Evolutionary conservation across 495 filamentous ascomycete genomes (phyloP), one percentile per base, ranked within the genome.

Genomic region (Trypethelium eluteriae): DNA sequence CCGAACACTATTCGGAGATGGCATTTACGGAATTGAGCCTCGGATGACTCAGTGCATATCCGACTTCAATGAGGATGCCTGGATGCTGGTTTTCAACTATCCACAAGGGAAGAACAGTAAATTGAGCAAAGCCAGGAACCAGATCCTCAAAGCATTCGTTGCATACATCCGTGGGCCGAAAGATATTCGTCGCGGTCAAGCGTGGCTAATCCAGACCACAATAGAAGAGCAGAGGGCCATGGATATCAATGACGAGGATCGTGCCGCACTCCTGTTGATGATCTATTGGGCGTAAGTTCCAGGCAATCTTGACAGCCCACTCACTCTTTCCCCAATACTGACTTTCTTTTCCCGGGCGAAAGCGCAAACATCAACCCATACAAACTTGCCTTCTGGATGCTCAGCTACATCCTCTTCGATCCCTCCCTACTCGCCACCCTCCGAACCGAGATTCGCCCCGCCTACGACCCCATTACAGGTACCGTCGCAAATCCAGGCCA

Each of bases 321-420:
- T 32, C 14, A 46, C 36, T 53, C 18, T 4, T n/a, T 46, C 44
- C 9, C 18, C 50, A 12, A 61, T 16, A 2, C 34, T 71, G 66
- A 11, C 38, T 64, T 11, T 39, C 66, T 14, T 46, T 36, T 38
- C 62, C 62, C 18, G 38, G 9, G 2, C 18, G 14, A 16, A 11
- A 18, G 49, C 5, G 49, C 49, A 1, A 53, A 72, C 63, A 72
- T 71, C 35, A 76, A 77, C 57, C 68, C 72, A 2, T 68, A 72
- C 32, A 71, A 72, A 47, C 64, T 67, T 0, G 63, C 71, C n/a
- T 75, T 75, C 63, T 75, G 74, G 74, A 47, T 73, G 56, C 64
- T 77, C 0, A 63, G 32, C 36, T 70, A 71, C 32, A 67, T 75
- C 2, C n/a, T 53, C 9, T 25, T 74, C 12, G 39, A 70, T 18